Percentiles rank a stretch among this genome's conserved stretches.
Conservation (phyloP, 768 basidiomycete species). For the Crepidotus variabilis region DNA sequence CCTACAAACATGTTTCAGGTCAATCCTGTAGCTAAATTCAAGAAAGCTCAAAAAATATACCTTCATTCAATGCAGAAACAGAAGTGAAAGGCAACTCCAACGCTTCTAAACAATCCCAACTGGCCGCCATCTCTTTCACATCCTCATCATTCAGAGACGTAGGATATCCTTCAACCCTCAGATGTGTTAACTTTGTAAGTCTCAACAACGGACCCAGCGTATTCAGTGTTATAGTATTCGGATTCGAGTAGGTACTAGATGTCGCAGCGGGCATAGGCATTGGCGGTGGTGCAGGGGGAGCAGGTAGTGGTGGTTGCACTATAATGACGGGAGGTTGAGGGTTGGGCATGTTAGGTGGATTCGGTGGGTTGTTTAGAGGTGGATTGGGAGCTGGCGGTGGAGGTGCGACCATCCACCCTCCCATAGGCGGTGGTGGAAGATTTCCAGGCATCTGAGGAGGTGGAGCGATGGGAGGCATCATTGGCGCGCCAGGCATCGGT, state of each 20-base stretch:
- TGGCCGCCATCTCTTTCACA: slow-evolving; percentile 19
- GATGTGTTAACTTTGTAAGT: slow-evolving; percentile 16
- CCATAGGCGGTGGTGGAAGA: background rate
- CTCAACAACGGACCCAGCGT: background rate
- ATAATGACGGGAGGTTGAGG: background rate
- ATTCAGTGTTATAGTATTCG: background rate
- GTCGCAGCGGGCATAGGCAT: background rate
- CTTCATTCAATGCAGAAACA: background rate
- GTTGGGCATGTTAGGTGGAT: too few species aligned
- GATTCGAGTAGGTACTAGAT: background rate
- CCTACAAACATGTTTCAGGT: background rate
- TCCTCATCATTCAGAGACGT: slow-evolving; percentile 22
- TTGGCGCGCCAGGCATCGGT: background rate
- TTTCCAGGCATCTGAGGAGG: slow-evolving; percentile 18
- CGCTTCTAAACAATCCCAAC: slow-evolving; percentile 23
- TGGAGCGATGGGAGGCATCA: slow-evolving; percentile 7
- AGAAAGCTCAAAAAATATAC: background rate
- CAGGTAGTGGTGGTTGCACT: background rate
- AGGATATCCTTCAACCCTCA: slow-evolving; percentile 24
- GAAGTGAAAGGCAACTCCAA: slow-evolving; percentile 22
- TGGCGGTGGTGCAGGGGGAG: background rate
- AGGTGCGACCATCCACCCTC: background rate
- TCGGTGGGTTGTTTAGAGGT: too few species aligned
- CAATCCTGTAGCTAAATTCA: background rate
- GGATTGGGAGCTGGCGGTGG: too few species aligned